phyloP scores from a whole-genome alignment of 1,284 basidiomycete genomes.

The Trichosporon asahii region DNA sequence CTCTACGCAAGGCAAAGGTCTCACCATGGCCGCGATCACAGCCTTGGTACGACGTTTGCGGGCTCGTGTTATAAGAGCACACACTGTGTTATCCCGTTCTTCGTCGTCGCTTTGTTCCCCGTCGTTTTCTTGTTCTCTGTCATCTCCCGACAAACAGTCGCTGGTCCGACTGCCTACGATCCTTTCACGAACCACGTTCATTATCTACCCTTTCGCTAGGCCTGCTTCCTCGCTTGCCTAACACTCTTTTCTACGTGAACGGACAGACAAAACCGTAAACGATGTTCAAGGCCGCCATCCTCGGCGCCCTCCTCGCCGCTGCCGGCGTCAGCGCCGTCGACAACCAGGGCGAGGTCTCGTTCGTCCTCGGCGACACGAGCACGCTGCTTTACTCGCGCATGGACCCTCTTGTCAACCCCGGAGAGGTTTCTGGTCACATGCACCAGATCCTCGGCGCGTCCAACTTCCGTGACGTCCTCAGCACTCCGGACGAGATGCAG shows the following conservation, averaged over 20 bases:
- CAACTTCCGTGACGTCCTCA: conserved; percentile 22
- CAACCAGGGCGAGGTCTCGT: not conserved
- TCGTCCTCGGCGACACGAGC: conserved; percentile 5
- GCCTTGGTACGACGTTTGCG: not conserved
- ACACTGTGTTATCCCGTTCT: not conserved
- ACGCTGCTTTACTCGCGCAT: conserved; percentile 18
- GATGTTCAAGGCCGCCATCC: conserved; percentile 2
- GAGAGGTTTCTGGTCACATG: conserved; percentile 41
- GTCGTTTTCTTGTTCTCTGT: conserved; percentile 1
- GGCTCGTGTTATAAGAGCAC: not conserved
- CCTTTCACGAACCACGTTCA: conserved; percentile 10
- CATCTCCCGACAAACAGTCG: not conserved
- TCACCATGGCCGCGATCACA: not conserved
- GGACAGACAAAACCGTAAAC: not conserved
- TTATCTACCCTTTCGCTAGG: not conserved
- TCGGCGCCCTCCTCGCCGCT: conserved; percentile 4
- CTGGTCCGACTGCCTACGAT: conserved; percentile 4
- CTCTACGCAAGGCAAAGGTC: not conserved
- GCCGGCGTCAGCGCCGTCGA: not conserved
- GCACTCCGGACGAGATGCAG: conserved; percentile 25
- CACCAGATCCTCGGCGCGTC: conserved; percentile 47
- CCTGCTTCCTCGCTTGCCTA: not conserved
- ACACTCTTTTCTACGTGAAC: not conserved
- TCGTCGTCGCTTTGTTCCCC: not conserved
- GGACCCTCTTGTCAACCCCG: conserved; percentile 51